A percentile compares a stretch with the other conserved stretches of the same genome.
Evolutionary conservation across 75 land plant genomes (phyloP).

Genomic region (Azolla pinnata): DNA sequence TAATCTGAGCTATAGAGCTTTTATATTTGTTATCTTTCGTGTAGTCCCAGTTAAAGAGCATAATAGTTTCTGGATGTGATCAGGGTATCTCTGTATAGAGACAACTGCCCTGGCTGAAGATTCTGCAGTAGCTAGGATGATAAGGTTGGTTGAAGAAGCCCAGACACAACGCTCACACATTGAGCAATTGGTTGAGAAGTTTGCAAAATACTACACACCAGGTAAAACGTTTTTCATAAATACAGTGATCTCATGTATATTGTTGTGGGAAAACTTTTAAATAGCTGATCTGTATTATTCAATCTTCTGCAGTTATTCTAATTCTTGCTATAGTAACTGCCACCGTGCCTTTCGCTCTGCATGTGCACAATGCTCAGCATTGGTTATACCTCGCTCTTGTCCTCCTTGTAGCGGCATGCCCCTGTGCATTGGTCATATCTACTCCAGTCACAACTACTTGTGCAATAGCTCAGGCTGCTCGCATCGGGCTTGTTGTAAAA

Average conservation of each 20-base stretch:
- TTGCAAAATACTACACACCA: constrained; percentile 85
- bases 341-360: constrained; percentile 39
- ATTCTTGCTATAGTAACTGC: constrained; percentile 40
- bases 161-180: constrained; percentile 58
- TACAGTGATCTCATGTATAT: too few species aligned
- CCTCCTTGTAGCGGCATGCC: constrained; percentile 81
- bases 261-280: too few species aligned
- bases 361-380: constrained; percentile 33
- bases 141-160: constrained; percentile 87
- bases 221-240: too few species aligned
- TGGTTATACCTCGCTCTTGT: constrained; percentile 81
- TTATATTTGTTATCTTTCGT: too few species aligned
- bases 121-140: constrained; percentile 81
- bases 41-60: too few species aligned
- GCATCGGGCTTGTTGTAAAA: constrained; percentile 58
- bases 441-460: constrained; percentile 85
- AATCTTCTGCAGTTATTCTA: constrained; percentile 35
- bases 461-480: constrained; percentile 68
- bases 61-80: too few species aligned
- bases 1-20: too few species aligned
- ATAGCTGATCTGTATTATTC: too few species aligned
- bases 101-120: constrained; percentile 71
- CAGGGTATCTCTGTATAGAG: constrained; percentile 73
- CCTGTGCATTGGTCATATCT: constrained; percentile 83
- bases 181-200: constrained; percentile 59